Conservation (phyloP, 352 stramenopile species). For the Globisporangium paddicum region DNA sequence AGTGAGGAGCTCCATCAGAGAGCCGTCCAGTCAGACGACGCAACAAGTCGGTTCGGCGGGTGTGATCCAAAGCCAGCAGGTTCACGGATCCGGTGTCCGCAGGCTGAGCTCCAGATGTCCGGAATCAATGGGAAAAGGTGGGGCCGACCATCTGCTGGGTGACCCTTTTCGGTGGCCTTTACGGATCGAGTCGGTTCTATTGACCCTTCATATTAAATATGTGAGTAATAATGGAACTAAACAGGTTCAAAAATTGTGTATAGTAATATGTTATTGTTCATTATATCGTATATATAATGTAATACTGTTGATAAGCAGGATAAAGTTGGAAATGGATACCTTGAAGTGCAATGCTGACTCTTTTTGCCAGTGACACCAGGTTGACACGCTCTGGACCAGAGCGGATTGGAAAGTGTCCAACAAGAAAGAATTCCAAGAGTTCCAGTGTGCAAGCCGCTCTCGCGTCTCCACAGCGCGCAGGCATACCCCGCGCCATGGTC, state of each 20-base stretch:
- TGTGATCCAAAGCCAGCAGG: slow-evolving; percentile 8
- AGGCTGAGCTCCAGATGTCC: background rate
- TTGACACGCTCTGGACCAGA: background rate
- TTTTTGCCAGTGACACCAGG: background rate
- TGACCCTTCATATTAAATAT: too few species aligned
- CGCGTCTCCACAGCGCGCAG: background rate
- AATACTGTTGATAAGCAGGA: background rate
- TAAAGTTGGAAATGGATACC: background rate
- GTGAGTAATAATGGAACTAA: too few species aligned
- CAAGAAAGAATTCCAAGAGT: background rate
- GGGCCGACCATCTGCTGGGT: slow-evolving; percentile 6
- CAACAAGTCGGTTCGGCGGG: background rate
- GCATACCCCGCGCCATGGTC: background rate
- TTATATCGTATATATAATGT: too few species aligned
- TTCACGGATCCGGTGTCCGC: slow-evolving; percentile 3
- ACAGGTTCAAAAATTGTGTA: too few species aligned
- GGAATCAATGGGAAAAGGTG: slow-evolving; percentile 4
- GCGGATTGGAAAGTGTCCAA: background rate
- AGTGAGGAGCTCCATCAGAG: slow-evolving; percentile 1
- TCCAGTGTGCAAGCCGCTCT: background rate
- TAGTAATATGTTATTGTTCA: too few species aligned
- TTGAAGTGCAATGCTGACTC: background rate
- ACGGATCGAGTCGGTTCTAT: too few species aligned
- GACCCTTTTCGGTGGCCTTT: slow-evolving; percentile 3
- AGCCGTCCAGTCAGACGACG: background rate